Conservation (phyloP, 768 basidiomycete species). For the Dictyophora rubrovolvata region DNA sequence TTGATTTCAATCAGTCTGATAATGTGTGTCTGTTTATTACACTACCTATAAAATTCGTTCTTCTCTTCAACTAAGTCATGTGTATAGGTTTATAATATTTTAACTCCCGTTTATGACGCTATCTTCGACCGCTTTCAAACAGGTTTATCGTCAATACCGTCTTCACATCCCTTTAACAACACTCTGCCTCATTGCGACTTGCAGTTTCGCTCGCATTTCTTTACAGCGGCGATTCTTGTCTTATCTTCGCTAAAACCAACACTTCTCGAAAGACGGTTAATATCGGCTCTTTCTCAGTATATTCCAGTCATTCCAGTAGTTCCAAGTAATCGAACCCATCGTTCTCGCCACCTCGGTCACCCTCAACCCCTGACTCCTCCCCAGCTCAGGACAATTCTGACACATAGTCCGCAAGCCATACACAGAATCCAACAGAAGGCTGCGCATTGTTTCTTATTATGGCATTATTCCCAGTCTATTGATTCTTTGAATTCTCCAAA, state of each 20-base stretch:
- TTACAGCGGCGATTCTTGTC: background rate
- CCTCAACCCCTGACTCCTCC: background rate
- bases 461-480: background rate
- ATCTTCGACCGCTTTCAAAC: background rate
- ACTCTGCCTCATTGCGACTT: background rate
- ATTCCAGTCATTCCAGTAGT: slow-evolving; percentile 4
- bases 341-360: background rate
- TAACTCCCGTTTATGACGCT: background rate
- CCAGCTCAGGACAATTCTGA: slow-evolving; percentile 1
- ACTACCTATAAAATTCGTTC: background rate
- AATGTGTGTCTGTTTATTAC: background rate
- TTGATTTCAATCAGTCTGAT: slow-evolving; percentile 1
- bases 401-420: background rate
- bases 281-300: background rate
- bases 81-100: background rate
- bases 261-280: background rate
- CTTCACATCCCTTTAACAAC: background rate
- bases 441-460: slow-evolving; percentile 2
- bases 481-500: background rate
- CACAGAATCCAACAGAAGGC: background rate
- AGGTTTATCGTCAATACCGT: background rate
- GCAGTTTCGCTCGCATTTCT: background rate
- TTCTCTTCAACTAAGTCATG: background rate
- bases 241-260: background rate
- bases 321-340: background rate